These are phyloP conservation scores for Amphibolis antarctica DNA, from an alignment of 106 monocot genomes.

Conservation along the genomic window DNA sequence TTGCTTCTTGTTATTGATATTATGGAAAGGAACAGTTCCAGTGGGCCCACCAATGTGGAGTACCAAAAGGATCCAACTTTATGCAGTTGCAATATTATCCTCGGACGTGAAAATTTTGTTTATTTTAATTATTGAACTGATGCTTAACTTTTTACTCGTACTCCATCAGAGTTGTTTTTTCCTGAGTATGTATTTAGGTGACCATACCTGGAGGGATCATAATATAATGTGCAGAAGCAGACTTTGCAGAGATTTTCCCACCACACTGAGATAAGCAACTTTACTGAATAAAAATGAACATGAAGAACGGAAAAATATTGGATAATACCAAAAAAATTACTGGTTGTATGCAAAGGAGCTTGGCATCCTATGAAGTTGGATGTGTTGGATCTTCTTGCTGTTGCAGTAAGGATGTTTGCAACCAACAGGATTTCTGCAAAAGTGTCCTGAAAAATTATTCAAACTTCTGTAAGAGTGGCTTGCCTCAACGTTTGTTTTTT, in stretches of 20 bases:
- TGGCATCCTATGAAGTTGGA: conserved; percentile 1
- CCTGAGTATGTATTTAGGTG: not conserved
- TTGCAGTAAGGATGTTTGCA: not conserved
- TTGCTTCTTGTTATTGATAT: no score
- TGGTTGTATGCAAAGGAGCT: conserved; percentile 33
- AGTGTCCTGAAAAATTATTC: conserved; percentile 35
- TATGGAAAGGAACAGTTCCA: no score
- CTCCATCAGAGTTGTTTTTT: not conserved
- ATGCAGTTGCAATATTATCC: no score
- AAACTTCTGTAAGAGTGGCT: conserved; percentile 45
- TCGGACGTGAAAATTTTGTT: not conserved
- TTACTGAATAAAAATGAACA: conserved; percentile 40
- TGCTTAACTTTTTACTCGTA: not conserved
- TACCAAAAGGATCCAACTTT: no score
- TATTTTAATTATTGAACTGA: not conserved
- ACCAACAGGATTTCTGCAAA: conserved; percentile 6
- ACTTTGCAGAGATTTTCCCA: conserved; percentile 42
- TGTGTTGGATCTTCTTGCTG: not conserved
- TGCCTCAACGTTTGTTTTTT: conserved; percentile 43
- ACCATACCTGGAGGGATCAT: not conserved
- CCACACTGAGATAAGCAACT: conserved; percentile 13
- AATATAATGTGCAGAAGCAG: conserved; percentile 12
- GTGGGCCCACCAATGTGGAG: no score
- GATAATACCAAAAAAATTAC: conserved; percentile 17
- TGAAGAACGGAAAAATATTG: conserved; percentile 37